Evolutionary conservation across 805 yeast genomes (phyloP), one percentile per base, ranked within the genome.

Genomic region (Isabelozyma rhagii): DNA sequence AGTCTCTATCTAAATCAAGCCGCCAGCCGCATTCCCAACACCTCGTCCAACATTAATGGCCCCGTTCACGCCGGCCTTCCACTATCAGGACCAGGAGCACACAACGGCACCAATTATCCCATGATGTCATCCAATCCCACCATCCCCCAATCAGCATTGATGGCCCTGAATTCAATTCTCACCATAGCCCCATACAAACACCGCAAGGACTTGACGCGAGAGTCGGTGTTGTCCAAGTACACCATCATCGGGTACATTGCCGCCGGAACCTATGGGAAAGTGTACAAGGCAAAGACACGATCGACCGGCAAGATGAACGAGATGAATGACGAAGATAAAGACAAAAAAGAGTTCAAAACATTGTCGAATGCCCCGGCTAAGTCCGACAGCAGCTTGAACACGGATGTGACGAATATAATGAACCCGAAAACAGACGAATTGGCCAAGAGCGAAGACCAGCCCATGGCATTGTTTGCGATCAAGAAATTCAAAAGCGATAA

Each of bases 241-340:
- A 92, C 87, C 53, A 86, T 94, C 51, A 69, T 91, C 14, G 99
- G 99, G 0, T 94, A 94, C 67, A 94, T 94, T 51, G 99, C 99
- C 1, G 97, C 99, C 0, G 99, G 99, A 39, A 94, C 99, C 0
- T 94, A 94, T 67, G 99, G 99, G 50, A 81, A 90, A 51, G 97
- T 90, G 18, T 94, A 91, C 72, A 93, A 94, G 64, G 98, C 97
- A 7, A 80, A 80, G 53, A 77, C 84, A 8, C 64, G 67, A 56
- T 53, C 64, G 17, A 56, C 52, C 34, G 48, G 36, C 38, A 54
- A 50, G 31, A 45, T 29, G 48, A 44, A 18, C 28, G 51, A 52
- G 36, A 31, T 31, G 3, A 54, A 56, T 10, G 56, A 49, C 8
- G 52, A 47, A 8, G 60, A 56, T 14, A 50, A 29, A 2, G 44